Conservation (phyloP, 2,329 filamentous ascomycete genomes). For the Meredithiella fracta region DNA sequence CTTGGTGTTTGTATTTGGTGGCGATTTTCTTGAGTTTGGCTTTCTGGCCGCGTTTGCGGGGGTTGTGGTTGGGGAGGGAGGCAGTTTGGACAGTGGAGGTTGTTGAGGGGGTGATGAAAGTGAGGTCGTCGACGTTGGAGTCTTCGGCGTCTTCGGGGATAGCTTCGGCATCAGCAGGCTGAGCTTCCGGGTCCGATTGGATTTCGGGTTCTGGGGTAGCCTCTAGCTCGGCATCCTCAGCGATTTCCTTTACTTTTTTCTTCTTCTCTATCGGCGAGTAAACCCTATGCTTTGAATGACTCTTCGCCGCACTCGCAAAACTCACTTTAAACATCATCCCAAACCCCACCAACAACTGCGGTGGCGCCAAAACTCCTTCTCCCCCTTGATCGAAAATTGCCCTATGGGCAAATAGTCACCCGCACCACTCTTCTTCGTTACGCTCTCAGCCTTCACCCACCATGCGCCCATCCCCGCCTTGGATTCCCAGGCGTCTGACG, state of each 20-base stretch:
- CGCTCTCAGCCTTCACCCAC: constrained; percentile 85
- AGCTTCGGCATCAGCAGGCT: neutral
- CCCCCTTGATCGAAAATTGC: constrained; percentile 64
- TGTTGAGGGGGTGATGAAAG: neutral
- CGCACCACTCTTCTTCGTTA: constrained; percentile 65
- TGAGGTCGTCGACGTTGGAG: constrained; percentile 15
- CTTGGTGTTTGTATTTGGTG: constrained; percentile 81
- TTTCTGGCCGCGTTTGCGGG: constrained; percentile 54
- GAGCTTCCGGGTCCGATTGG: neutral
- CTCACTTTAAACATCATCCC: constrained; percentile 78
- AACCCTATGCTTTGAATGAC: constrained; percentile 53
- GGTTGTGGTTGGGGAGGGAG: constrained; percentile 27
- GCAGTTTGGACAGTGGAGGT: neutral
- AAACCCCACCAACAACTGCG: constrained; percentile 74
- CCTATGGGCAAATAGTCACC: constrained; percentile 70
- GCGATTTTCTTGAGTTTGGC: constrained; percentile 77
- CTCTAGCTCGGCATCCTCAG: constrained; percentile 24
- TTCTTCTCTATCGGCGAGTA: constrained; percentile 14
- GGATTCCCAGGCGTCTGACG: constrained; percentile 84
- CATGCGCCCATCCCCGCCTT: constrained; percentile 92
- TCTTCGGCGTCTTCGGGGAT: constrained; percentile 16
- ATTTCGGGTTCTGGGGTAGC: constrained; percentile 15
- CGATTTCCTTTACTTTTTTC: constrained; percentile 18
- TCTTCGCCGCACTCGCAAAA: constrained; percentile 59
- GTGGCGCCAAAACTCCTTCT: constrained; percentile 86